These are phyloP conservation scores for Russula sp. DNA, from an alignment of 768 basidiomycete genomes.

Conservation along the genomic window DNA sequence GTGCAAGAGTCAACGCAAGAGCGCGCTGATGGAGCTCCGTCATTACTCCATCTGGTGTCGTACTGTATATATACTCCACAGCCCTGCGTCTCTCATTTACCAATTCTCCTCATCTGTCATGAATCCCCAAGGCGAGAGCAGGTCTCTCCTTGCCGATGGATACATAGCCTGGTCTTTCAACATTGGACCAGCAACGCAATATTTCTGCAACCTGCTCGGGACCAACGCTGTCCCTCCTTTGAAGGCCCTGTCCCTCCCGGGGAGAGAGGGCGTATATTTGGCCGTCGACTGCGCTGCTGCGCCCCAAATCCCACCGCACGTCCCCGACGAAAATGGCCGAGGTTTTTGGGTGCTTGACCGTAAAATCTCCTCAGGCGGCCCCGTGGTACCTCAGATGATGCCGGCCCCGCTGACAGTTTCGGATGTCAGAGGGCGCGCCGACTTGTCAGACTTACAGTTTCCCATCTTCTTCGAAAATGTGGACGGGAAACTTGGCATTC, in stretches of 20 bases:
- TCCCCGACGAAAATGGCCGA: neutral
- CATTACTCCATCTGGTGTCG: too few relatives aligned
- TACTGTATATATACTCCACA: neutral
- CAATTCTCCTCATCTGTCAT: neutral
- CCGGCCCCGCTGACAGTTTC: neutral
- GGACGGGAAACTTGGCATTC: slow-evolving; percentile 9
- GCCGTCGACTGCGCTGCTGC: neutral
- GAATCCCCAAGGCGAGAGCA: neutral
- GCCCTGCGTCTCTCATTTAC: neutral
- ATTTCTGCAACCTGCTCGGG: neutral
- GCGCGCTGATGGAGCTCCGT: too few relatives aligned
- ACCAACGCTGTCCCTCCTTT: neutral
- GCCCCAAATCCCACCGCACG: neutral
- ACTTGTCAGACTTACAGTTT: slow-evolving; percentile 7
- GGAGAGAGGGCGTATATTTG: slow-evolving; percentile 1
- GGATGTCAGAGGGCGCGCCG: neutral
- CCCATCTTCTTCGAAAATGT: slow-evolving; percentile 14
- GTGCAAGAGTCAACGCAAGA: too few relatives aligned
- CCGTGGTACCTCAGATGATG: slow-evolving; percentile 18
- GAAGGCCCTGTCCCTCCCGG: neutral
- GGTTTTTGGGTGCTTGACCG: slow-evolving; percentile 4
- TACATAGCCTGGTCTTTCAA: slow-evolving; percentile 11
- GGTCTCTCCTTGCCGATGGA: slow-evolving; percentile 7
- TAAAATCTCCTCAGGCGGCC: neutral
- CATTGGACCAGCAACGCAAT: neutral